phyloP scores from a whole-genome alignment of 345 rosid genomes.

The Crucihimalaya himalaica region DNA sequence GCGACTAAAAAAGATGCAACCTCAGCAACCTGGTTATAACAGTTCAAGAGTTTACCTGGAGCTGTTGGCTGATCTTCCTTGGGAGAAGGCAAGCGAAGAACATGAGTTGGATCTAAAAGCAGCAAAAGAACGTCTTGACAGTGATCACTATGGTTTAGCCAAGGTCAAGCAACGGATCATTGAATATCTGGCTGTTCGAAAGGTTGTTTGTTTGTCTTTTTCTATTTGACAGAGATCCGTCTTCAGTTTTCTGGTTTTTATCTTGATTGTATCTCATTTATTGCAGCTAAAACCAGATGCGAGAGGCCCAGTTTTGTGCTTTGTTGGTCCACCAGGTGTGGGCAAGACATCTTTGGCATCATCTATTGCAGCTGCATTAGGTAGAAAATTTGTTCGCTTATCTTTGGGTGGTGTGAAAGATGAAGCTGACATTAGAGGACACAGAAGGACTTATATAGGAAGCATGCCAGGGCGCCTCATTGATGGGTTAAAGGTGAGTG shows the following conservation, averaged over 20 bases:
- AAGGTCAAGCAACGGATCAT: slow-evolving; percentile 97
- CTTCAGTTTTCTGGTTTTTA: slow-evolving; percentile 23
- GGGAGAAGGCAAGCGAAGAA: slow-evolving; percentile 92
- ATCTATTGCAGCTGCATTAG: slow-evolving; percentile 91
- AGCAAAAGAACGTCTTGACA: slow-evolving; percentile 93
- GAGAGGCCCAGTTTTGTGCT: slow-evolving; percentile 94
- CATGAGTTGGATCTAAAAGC: slow-evolving; percentile 80
- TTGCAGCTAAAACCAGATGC: slow-evolving; percentile 98
- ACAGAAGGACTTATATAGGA: slow-evolving; percentile 95
- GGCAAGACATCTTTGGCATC: slow-evolving; percentile 99
- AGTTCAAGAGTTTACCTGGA: slow-evolving; percentile 96
- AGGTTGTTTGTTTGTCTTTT: slow-evolving; percentile 55
- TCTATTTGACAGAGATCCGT: not conserved
- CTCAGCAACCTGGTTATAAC: slow-evolving; percentile 98
- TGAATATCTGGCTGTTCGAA: slow-evolving; percentile 98
- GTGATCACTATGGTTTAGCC: slow-evolving; percentile 86
- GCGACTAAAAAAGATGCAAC: slow-evolving; percentile 99
- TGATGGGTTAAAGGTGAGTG: slow-evolving; percentile 86
- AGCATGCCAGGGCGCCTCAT: slow-evolving; percentile 99
- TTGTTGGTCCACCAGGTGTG: slow-evolving; percentile 99
- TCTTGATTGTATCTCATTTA: slow-evolving; percentile 31
- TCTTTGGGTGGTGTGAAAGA: slow-evolving; percentile 99
- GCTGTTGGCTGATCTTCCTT: slow-evolving; percentile 96
- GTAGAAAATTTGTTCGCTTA: slow-evolving; percentile 89
- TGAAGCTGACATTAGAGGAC: slow-evolving; percentile 99